Evolutionary conservation across 2,329 filamentous ascomycete genomes (phyloP).

Genomic region (Cryoendolithus antarcticus): DNA sequence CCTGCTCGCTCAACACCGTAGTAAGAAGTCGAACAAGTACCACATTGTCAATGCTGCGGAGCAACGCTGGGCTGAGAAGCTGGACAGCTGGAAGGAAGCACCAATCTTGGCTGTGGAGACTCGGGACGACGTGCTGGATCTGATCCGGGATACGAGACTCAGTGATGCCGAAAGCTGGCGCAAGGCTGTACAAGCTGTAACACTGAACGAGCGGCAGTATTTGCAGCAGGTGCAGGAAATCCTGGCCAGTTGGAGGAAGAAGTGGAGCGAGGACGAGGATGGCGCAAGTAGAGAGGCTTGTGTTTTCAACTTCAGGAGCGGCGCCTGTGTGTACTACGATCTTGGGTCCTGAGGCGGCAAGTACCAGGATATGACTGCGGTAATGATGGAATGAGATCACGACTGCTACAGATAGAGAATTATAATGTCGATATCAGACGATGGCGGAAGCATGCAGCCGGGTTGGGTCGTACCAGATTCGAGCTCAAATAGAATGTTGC

Average conservation of each 20-base stretch:
- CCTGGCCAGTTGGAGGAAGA: conserved; percentile 49
- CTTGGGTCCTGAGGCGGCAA: conserved; percentile 32
- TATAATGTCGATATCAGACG: too few species aligned
- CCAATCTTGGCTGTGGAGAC: conserved; percentile 83
- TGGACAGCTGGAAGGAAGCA: conserved; percentile 60
- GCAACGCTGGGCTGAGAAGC: conserved; percentile 44
- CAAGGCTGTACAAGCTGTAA: conserved; percentile 63
- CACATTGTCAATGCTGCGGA: conserved; percentile 72
- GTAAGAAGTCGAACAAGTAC: conserved; percentile 82
- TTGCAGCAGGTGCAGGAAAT: conserved; percentile 70
- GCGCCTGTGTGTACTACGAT: conserved; percentile 76
- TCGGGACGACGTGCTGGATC: conserved; percentile 67
- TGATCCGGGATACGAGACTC: conserved; percentile 61
- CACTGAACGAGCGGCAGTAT: conserved; percentile 68
- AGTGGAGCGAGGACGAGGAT: conserved; percentile 33
- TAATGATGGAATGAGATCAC: neutral
- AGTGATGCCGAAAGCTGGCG: conserved; percentile 78
- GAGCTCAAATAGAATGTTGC: too few species aligned
- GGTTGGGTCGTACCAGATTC: too few species aligned
- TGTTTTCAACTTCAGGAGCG: conserved; percentile 83
- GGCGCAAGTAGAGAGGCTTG: conserved; percentile 58
- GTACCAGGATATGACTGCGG: too few species aligned
- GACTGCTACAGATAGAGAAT: neutral
- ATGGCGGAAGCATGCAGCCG: too few species aligned
- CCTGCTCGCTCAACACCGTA: conserved; percentile 68